Conservation (phyloP, 495 filamentous ascomycete genomes). For the Darksidea phi region DNA sequence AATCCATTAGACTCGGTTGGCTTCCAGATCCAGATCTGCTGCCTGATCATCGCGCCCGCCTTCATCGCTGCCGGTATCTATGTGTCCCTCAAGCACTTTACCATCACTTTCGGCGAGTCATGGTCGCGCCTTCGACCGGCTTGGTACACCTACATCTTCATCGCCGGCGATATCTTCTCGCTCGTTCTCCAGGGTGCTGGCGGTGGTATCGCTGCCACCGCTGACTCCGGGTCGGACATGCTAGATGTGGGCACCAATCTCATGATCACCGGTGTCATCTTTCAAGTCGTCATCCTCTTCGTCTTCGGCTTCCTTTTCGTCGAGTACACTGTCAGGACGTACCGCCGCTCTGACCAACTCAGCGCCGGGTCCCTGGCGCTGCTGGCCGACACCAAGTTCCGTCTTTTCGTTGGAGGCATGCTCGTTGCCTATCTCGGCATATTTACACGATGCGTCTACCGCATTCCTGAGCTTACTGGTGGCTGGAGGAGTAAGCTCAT, state of each 20-base stretch:
- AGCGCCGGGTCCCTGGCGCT: conserved; percentile 6
- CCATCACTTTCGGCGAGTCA: conserved; percentile 49
- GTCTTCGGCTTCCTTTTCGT: conserved; percentile 34
- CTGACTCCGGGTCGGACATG: conserved; percentile 17
- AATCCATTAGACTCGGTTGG: conserved; percentile 44
- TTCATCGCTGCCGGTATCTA: conserved; percentile 61
- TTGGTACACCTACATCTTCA: conserved; percentile 56
- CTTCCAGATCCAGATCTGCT: conserved; percentile 46
- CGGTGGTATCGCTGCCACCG: conserved; percentile 46
- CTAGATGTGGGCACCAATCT: conserved; percentile 39
- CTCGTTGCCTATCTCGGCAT: conserved; percentile 33
- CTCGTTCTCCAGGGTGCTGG: conserved; percentile 55
- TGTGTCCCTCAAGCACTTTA: conserved; percentile 50
- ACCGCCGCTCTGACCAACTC: conserved; percentile 17
- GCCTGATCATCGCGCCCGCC: conserved; percentile 56
- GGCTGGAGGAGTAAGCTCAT: conserved; percentile 38
- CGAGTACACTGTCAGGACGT: conserved; percentile 35
- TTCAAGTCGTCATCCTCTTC: conserved; percentile 44
- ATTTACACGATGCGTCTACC: conserved; percentile 40
- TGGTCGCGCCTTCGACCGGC: conserved; percentile 52
- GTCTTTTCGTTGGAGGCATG: conserved; percentile 23
- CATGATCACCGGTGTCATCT: conserved; percentile 42
- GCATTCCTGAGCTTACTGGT: conserved; percentile 40
- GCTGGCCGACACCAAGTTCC: conserved; percentile 16
- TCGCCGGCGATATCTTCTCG: conserved; percentile 53